Conservation (phyloP, 208 protist genomes). For the Wallacemonas sp. region DNA sequence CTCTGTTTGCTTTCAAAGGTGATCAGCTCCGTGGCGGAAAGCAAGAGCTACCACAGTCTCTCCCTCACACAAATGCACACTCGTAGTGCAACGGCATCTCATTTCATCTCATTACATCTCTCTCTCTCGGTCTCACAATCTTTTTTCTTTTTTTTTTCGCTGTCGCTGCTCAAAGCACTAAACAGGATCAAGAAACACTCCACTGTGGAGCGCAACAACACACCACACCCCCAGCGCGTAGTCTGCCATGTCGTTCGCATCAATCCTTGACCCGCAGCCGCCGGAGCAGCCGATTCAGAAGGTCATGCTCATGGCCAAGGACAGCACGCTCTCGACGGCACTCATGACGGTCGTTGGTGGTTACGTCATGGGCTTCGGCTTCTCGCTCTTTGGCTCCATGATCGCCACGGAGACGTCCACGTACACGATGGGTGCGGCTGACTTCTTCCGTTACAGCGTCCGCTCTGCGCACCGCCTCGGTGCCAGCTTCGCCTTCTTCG, state of each 20-base stretch:
- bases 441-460: slow-evolving; percentile 86
- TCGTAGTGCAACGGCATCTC: background rate
- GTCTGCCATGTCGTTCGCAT: slow-evolving; percentile 15
- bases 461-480: slow-evolving; percentile 64
- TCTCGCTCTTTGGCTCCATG: slow-evolving; percentile 89
- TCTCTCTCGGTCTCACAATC: background rate
- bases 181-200: background rate
- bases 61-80: too few species aligned
- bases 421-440: slow-evolving; percentile 85
- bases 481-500: slow-evolving; percentile 83
- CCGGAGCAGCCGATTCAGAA: slow-evolving; percentile 67
- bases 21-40: too few species aligned
- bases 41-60: too few species aligned
- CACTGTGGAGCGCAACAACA: slow-evolving; percentile 8
- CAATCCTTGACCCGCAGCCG: slow-evolving; percentile 62
- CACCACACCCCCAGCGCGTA: background rate
- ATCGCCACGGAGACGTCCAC: slow-evolving; percentile 83
- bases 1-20: too few species aligned
- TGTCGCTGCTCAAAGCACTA: background rate
- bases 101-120: background rate
- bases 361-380: slow-evolving; percentile 88
- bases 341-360: slow-evolving; percentile 69
- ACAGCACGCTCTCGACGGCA: slow-evolving; percentile 67
- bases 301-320: slow-evolving; percentile 56
- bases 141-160: slow-evolving; percentile 4